Evolutionary conservation across 2,329 filamentous ascomycete species (phyloP).

Genomic region (Sphaerostilbella broomeana): DNA sequence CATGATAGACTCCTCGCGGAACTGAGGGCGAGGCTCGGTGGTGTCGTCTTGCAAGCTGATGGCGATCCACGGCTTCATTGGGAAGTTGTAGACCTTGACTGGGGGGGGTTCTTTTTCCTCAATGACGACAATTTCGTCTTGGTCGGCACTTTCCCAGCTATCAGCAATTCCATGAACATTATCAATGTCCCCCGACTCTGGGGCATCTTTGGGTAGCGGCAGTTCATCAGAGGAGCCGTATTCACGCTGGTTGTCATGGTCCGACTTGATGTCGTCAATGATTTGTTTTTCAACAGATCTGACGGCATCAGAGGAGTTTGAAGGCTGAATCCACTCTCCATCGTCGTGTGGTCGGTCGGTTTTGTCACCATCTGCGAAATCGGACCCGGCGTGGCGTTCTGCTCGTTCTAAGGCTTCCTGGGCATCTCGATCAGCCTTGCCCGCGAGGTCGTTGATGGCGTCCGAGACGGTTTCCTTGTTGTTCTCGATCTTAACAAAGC

Average conservation of each 20-base stretch:
- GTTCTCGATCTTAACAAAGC: constrained; percentile 39
- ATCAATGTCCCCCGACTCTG: constrained; percentile 44
- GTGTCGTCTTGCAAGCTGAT: constrained; percentile 63
- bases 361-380: constrained; percentile 32
- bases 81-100: constrained; percentile 88
- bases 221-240: constrained; percentile 49
- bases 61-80: constrained; percentile 91
- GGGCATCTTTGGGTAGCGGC: constrained; percentile 28
- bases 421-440: constrained; percentile 45
- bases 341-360: constrained; percentile 35
- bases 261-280: constrained; percentile 37
- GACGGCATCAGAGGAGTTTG: constrained; percentile 15
- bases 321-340: constrained; percentile 24
- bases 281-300: constrained; percentile 15
- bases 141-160: constrained; percentile 84
- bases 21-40: constrained; percentile 50
- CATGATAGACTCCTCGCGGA: constrained; percentile 76
- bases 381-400: constrained; percentile 42
- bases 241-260: constrained; percentile 49
- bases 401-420: constrained; percentile 58
- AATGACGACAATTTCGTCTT: constrained; percentile 56
- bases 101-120: constrained; percentile 60
- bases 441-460: constrained; percentile 59
- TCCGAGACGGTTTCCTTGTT: constrained; percentile 66
- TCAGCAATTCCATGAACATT: constrained; percentile 61